phyloP scores from a whole-genome alignment of 306 rosid species.

The Vigna mungo region DNA sequence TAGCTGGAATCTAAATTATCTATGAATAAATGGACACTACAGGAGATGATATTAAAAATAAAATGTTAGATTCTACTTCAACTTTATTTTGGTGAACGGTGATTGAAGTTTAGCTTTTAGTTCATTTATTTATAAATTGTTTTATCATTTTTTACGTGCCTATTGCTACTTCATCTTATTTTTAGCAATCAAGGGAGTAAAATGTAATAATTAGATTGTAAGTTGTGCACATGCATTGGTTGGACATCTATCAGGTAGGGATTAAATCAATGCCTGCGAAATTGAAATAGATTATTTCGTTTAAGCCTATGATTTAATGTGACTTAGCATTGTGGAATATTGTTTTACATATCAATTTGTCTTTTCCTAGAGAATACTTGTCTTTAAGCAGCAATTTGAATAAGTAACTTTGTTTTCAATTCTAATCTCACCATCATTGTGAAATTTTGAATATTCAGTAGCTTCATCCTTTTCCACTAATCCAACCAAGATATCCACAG shows the following conservation, averaged over 20 bases:
- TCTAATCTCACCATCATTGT: slow-evolving; percentile 13
- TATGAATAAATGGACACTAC: neutral
- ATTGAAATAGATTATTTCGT: slow-evolving; percentile 12
- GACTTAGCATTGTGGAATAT: neutral
- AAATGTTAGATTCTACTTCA: slow-evolving; percentile 14
- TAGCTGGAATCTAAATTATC: slow-evolving; percentile 27
- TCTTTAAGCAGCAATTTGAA: neutral
- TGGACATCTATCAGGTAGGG: slow-evolving; percentile 24
- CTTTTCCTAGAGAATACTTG: neutral
- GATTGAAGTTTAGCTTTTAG: slow-evolving; percentile 16
- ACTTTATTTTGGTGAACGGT: neutral
- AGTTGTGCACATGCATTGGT: slow-evolving; percentile 4
- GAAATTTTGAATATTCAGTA: neutral
- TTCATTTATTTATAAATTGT: slow-evolving; percentile 1
- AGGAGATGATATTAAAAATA: slow-evolving; percentile 5
- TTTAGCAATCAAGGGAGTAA: neutral
- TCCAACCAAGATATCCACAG: slow-evolving; percentile 1
- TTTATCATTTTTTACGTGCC: slow-evolving; percentile 3
- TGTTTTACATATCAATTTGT: neutral
- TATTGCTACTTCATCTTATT: slow-evolving; percentile 14
- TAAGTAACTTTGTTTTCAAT: slow-evolving; percentile 7
- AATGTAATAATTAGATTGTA: slow-evolving; percentile 23
- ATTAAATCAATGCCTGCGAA: slow-evolving; percentile 11
- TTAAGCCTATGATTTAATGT: slow-evolving; percentile 30
- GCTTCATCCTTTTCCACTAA: neutral